phyloP scores from a whole-genome alignment of 164 flowering plant genomes.

The Vitis rupestris region DNA sequence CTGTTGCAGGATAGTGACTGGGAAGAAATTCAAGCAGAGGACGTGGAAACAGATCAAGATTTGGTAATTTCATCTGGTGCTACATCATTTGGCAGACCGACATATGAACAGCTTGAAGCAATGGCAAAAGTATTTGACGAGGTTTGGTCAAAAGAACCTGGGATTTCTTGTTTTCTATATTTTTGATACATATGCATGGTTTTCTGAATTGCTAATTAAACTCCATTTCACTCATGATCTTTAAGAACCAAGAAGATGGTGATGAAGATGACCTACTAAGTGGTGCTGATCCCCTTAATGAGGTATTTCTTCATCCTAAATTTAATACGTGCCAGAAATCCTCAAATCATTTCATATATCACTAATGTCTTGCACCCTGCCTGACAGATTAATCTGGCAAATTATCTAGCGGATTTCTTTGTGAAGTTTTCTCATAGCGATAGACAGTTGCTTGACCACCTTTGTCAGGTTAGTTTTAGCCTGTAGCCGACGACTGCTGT shows the following conservation, averaged over 20 bases:
- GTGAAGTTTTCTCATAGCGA: conserved; percentile 48
- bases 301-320: conserved; percentile 37
- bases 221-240: conserved; percentile 4
- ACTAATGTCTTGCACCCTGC: conserved; percentile 4
- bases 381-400: conserved; percentile 70
- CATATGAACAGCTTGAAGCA: conserved; percentile 64
- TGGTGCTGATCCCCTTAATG: conserved; percentile 71
- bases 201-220: conserved; percentile 1
- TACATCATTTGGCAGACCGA: conserved; percentile 38
- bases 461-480: conserved; percentile 59
- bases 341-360: not conserved
- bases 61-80: conserved; percentile 36
- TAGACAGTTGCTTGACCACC: conserved; percentile 51
- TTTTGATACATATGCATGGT: no score
- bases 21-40: conserved; percentile 66
- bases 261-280: conserved; percentile 59
- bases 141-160: conserved; percentile 30
- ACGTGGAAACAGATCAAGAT: conserved; percentile 30
- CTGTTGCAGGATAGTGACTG: conserved; percentile 79
- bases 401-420: conserved; percentile 61
- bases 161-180: not conserved
- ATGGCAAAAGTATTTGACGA: conserved; percentile 68
- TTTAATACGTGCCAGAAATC: not conserved
- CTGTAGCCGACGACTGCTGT: no score
- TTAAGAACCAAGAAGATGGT: conserved; percentile 62